Conservation (phyloP, 176 grass and related monocot species). For the Dendrocalamus sinicus region DNA sequence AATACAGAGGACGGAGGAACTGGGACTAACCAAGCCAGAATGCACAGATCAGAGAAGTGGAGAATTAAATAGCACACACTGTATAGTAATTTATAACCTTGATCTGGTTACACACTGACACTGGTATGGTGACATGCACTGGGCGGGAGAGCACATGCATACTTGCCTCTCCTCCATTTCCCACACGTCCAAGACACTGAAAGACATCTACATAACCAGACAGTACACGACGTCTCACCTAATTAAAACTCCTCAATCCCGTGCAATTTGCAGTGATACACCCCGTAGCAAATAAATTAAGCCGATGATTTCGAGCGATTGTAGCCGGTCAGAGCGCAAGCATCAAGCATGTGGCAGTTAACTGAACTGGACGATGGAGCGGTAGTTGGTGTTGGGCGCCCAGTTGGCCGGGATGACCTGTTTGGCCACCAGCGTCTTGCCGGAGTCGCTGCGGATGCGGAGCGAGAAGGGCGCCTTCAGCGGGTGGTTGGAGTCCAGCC, state of each 20-base stretch:
- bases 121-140: constrained; percentile 27
- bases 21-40: too few species aligned
- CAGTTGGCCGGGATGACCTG: constrained; percentile 69
- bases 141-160: constrained; percentile 56
- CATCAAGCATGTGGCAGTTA: constrained; percentile 2
- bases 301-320: constrained; percentile 9
- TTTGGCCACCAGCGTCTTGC: constrained; percentile 60
- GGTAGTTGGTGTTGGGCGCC: constrained; percentile 60
- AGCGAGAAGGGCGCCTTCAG: constrained; percentile 68
- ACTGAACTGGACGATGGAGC: constrained; percentile 69
- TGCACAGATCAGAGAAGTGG: too few species aligned
- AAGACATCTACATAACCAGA: constrained; percentile 13
- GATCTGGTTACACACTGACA: constrained; percentile 5
- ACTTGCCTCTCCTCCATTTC: constrained; percentile 46
- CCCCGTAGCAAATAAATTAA: constrained; percentile 9
- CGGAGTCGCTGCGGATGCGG: constrained; percentile 62
- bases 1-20: too few species aligned
- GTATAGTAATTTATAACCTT: too few species aligned
- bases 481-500: constrained; percentile 48
- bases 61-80: too few species aligned
- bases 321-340: neutral
- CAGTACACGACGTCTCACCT: constrained; percentile 24
- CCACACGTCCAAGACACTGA: constrained; percentile 29
- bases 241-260: neutral
- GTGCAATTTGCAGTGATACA: constrained; percentile 10